phyloP scores from a whole-genome alignment of 2,329 filamentous ascomycete species.

The Aspergillus neotritici region DNA sequence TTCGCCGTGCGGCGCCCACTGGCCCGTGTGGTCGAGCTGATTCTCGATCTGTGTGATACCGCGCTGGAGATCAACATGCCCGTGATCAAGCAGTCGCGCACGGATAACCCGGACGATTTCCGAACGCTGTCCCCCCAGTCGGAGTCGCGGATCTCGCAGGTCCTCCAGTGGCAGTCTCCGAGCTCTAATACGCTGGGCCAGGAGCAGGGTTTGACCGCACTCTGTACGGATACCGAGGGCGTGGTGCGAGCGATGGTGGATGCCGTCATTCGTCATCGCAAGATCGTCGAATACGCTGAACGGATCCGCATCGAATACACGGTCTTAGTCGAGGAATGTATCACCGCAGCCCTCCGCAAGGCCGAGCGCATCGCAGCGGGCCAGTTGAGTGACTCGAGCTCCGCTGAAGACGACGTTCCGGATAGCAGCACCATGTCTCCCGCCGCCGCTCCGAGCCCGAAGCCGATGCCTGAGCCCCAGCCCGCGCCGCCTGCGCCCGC shows the following conservation, averaged over 20 bases:
- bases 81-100: slow-evolving; percentile 76
- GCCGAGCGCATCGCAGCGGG: slow-evolving; percentile 83
- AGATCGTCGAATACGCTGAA: slow-evolving; percentile 92
- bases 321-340: slow-evolving; percentile 88
- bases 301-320: slow-evolving; percentile 92
- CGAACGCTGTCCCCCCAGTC: slow-evolving; percentile 93
- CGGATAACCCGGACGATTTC: slow-evolving; percentile 63
- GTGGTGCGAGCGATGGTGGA: slow-evolving; percentile 85
- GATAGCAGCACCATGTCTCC: slow-evolving; percentile 21
- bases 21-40: slow-evolving; percentile 86
- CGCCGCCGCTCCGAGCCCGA: slow-evolving; percentile 6
- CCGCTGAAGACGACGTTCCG: slow-evolving; percentile 52
- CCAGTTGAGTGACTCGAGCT: slow-evolving; percentile 71
- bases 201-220: slow-evolving; percentile 76
- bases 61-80: slow-evolving; percentile 91
- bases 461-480: slow-evolving; percentile 7
- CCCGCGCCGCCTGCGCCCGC: slow-evolving; percentile 15
- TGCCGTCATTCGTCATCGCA: slow-evolving; percentile 81
- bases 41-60: slow-evolving; percentile 93
- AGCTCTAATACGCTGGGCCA: slow-evolving; percentile 87
- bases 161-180: slow-evolving; percentile 93
- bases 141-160: slow-evolving; percentile 88
- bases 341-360: slow-evolving; percentile 84
- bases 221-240: slow-evolving; percentile 87
- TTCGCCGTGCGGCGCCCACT: slow-evolving; percentile 88